Evolutionary conservation across 306 rosid genomes (phyloP).

Genomic region (Medicago truncatula): DNA sequence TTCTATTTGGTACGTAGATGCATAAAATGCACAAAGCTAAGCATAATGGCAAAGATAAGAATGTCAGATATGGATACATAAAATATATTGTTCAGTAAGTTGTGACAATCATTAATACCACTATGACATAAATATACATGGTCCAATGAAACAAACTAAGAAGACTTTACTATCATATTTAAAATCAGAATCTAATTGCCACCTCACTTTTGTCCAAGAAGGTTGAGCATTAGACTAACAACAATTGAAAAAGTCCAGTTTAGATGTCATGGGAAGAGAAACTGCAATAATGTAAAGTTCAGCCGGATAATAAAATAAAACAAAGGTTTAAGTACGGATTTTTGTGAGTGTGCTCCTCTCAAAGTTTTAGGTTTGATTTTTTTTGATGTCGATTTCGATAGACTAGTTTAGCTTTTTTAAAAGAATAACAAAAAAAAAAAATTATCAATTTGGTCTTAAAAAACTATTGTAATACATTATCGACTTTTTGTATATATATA

Average conservation of each 20-base stretch:
- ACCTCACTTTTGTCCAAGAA: neutral
- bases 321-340: no score
- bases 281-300: no score
- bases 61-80: constrained; percentile 20
- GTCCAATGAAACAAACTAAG: neutral
- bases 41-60: neutral
- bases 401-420: no score
- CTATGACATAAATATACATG: neutral
- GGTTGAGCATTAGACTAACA: neutral
- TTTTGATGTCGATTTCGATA: no score
- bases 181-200: neutral
- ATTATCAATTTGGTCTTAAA: no score
- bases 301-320: no score
- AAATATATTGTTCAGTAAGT: neutral
- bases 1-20: neutral
- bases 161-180: neutral
- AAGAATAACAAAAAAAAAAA: no score
- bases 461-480: no score
- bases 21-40: constrained; percentile 16
- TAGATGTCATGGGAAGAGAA: no score
- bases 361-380: no score
- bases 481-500: no score
- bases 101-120: constrained; percentile 14
- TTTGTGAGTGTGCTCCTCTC: no score
- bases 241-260: neutral